These are phyloP conservation scores for Cryptococcus hybrid DNA, from an alignment of 1,284 basidiomycete genomes.

Conservation along the genomic window DNA sequence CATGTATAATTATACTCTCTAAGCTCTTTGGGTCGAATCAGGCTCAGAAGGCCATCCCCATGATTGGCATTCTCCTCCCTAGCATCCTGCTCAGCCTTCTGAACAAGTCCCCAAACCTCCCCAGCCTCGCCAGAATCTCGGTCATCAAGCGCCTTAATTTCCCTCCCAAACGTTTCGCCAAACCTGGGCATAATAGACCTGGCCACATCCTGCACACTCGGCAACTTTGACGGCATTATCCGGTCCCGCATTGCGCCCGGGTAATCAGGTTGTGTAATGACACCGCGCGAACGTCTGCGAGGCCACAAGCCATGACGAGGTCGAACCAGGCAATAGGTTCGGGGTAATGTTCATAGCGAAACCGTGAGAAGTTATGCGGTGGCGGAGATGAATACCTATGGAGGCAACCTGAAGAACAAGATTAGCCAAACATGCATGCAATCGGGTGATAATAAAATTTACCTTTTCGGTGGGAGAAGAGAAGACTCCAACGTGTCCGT, in stretches of 20 bases:
- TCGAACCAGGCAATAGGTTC: constrained; percentile 83
- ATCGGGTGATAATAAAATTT: not conserved
- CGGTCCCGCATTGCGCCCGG: not conserved
- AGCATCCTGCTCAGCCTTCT: constrained; percentile 29
- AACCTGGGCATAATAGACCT: constrained; percentile 38
- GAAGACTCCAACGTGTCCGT: constrained; percentile 52
- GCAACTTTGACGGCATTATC: constrained; percentile 3
- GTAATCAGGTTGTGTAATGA: constrained; percentile 42
- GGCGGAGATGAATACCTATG: constrained; percentile 94
- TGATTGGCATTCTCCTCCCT: constrained; percentile 15
- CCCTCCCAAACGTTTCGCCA: constrained; percentile 32
- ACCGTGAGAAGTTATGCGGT: constrained; percentile 90
- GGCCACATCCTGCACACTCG: constrained; percentile 27
- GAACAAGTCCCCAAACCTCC: constrained; percentile 26
- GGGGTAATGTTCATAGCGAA: constrained; percentile 88
- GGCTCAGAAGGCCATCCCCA: constrained; percentile 37
- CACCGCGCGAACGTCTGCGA: constrained; percentile 69
- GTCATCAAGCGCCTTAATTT: constrained; percentile 24
- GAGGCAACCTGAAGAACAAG: constrained; percentile 70
- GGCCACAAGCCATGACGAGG: constrained; percentile 85
- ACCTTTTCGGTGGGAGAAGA: constrained; percentile 62
- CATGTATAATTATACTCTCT: not conserved
- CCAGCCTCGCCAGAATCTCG: constrained; percentile 15
- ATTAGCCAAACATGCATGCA: not conserved
- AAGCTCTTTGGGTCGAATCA: constrained; percentile 6